Evolutionary conservation across 176 grass and related monocot species (phyloP), one percentile per base, ranked within the genome.

Genomic region (Musa schizocarpa): DNA sequence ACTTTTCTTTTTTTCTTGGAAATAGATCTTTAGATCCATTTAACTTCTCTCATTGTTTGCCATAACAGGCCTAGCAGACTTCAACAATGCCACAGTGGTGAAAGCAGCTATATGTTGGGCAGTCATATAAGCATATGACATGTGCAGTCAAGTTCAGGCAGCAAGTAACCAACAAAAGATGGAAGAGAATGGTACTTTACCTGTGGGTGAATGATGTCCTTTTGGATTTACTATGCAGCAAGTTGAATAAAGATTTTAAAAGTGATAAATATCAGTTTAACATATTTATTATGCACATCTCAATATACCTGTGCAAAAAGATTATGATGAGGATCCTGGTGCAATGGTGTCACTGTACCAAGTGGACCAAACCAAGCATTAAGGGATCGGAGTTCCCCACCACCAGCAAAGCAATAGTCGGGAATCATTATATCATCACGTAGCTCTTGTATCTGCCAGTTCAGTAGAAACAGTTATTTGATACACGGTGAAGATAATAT

Each of bases 281-380:
- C 11, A 25, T 24, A 65, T 24, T 24, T 65, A 23, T 65, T 1
- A 65, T 25, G 1, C 21, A 65, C 24, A 65, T 25, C 62, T 24
- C 11, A 65, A 26, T 65, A 65, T 65, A 61, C n/a, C 8, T 8
- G n/a, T 61, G 95, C 90, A 70, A 93, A 89, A 79, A 98, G 74
- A 77, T 89, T 98, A 74, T 98, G 90, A 69, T 98, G 88, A 24
- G 80, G 86, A 75, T 98, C 95, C 73, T 91, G 84, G 81, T 91
- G 95, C 76, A 93, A 68, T 17, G 95, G 95, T 54, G 88, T 98
- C 43, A 98, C 78, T 25, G 90, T 93, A 62, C 88, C 90, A 72
- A 84, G 59, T 83, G 90, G 90, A 17, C 90, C 84, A 20, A 98
- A 89, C 90, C 90, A 98, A 80, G 90, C 95, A 87, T 91, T 91